A percentile compares a stretch with the other conserved stretches of the same genome.
phyloP scores from a whole-genome alignment of 1,284 basidiomycete genomes.

The Mrakiaceae sp. region DNA sequence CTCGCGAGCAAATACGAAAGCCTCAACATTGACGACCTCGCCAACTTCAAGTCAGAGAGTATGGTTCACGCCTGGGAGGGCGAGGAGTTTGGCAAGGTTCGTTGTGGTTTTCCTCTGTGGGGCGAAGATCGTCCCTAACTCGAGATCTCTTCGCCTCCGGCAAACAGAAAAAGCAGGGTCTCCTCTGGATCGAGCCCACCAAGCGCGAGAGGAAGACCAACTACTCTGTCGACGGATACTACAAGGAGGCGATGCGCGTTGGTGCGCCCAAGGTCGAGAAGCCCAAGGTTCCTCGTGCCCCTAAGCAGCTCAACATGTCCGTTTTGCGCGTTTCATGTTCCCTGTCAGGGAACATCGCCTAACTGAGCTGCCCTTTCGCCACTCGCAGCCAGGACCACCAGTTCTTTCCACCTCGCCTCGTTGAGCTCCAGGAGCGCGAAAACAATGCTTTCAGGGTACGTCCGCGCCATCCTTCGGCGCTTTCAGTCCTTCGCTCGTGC shows the following conservation, averaged over 20 bases:
- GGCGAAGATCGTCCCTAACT: too few relatives aligned
- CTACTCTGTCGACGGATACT: conserved; percentile 88
- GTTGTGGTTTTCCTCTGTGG: conserved; percentile 22
- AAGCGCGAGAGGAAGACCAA: conserved; percentile 94
- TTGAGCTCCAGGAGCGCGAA: conserved; percentile 80
- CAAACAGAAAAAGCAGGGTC: conserved; percentile 43
- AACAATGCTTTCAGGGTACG: conserved; percentile 64
- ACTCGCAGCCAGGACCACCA: conserved; percentile 79
- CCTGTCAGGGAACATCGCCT: background rate
- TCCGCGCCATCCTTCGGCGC: background rate
- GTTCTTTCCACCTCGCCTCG: conserved; percentile 78
- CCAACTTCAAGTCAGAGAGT: conserved; percentile 91
- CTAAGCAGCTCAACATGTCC: conserved; percentile 75
- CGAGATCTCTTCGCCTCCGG: conserved; percentile 27
- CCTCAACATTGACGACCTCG: conserved; percentile 86
- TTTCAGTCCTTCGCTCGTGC: background rate
- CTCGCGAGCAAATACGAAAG: conserved; percentile 87
- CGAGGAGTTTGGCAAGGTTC: conserved; percentile 72
- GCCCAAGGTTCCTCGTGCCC: conserved; percentile 73
- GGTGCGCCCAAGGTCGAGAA: conserved; percentile 63
- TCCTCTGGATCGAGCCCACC: conserved; percentile 78
- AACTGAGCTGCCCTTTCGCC: background rate
- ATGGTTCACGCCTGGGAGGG: conserved; percentile 88
- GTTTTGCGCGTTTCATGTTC: conserved; percentile 27
- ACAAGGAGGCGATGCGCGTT: conserved; percentile 80